Evolutionary conservation across 257 asterid genomes (phyloP).

Genomic region (Forsythia suspensa): DNA sequence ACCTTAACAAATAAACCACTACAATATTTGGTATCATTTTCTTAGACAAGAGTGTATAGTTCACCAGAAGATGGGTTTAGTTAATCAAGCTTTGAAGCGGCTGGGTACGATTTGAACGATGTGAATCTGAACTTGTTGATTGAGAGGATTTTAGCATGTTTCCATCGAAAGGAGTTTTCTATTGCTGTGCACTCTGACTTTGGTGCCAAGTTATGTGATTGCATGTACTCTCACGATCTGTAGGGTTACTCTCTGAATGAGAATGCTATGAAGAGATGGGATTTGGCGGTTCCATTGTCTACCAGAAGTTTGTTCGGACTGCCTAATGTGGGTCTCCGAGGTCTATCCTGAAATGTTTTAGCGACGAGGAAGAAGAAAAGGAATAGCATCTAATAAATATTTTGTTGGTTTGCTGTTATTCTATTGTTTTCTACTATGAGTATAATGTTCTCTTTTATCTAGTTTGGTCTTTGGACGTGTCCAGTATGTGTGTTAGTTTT

Average conservation of each 20-base stretch:
- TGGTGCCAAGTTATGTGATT: conserved; percentile 28
- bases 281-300: conserved; percentile 54
- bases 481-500: too few relatives aligned
- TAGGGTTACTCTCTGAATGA: conserved; percentile 47
- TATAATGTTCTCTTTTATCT: not conserved
- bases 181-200: conserved; percentile 48
- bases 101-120: conserved; percentile 55
- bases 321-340: conserved; percentile 64
- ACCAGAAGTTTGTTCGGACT: conserved; percentile 58
- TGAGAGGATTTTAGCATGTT: conserved; percentile 64
- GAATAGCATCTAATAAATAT: conserved; percentile 40
- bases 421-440: too few relatives aligned
- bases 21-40: too few relatives aligned
- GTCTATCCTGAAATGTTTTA: conserved; percentile 66
- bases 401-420: not conserved
- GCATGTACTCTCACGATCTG: conserved; percentile 31
- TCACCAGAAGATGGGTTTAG: conserved; percentile 73
- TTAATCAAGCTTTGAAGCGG: conserved; percentile 81
- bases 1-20: too few relatives aligned
- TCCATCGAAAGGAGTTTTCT: conserved; percentile 55
- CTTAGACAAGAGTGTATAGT: too few relatives aligned
- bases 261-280: conserved; percentile 58
- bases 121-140: conserved; percentile 38
- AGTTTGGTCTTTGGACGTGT: not conserved
- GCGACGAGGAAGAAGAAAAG: conserved; percentile 58